Evolutionary conservation across 345 rosid species (phyloP), one percentile per base, ranked within the genome.

Genomic region (Erysimum cheiranthoides): DNA sequence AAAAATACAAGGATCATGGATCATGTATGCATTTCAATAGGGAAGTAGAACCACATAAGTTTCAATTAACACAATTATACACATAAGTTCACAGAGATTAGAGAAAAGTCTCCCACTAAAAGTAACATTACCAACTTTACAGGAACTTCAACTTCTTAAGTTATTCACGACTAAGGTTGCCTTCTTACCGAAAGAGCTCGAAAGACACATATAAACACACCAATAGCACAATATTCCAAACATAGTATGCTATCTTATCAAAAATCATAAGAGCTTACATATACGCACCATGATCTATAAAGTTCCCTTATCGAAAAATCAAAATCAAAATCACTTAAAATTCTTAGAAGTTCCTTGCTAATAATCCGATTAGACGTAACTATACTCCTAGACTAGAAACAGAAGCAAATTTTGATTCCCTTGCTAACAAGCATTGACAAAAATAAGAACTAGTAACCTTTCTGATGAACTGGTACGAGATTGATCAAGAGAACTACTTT

Each of bases 401-500:
- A 13, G 71, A 61, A 57, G 21, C 47, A 71, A 27, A 17, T 60
- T 36, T 21, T 47, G 38, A 13, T 62, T 57, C 43, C 56, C 3
- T 11, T 52, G 46, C 35, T 54, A 64, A 53, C 54, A 58, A 57
- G 32, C 17, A 51, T 8, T 67, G 35, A 14, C 42, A 5, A 12
- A 54, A 31, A 17, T 8, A 49, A 61, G 30, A 46, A 70, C 39
- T 56, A 85, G 93, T 86, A 77, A 94, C 98, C 70, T 86, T 75
- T 83, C 74, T 42, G 87, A 81, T 18, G 88, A 83, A 66, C 51
- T 77, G 59, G 83, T 75, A 58, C 78, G 59, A 11, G 85, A 59
- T 4, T 83, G 82, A 84, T 78, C 82, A 47, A 77, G 80, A 68
- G 72, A 70, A 36, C 56, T 81, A 69, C 82, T 84, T 52, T 81